Conservation (phyloP, 495 filamentous ascomycete species). For the Aspergillus incahuasiensis region DNA sequence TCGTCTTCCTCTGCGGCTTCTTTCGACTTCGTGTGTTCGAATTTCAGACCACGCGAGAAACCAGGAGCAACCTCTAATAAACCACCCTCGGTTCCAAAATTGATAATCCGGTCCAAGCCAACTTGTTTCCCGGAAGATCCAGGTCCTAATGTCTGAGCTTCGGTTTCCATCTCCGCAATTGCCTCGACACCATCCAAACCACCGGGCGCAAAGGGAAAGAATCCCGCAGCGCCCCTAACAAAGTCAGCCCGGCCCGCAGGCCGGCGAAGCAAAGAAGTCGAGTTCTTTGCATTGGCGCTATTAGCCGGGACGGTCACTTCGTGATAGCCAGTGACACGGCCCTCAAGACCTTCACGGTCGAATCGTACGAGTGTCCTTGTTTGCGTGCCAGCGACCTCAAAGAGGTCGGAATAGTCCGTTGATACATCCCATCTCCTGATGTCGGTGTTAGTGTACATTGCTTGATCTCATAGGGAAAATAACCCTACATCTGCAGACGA, state of each 20-base stretch:
- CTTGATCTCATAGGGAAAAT: too few relatives aligned
- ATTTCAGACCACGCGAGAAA: slow-evolving; percentile 71
- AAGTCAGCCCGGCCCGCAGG: slow-evolving; percentile 87
- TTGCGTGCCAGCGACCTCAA: slow-evolving; percentile 84
- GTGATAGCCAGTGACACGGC: slow-evolving; percentile 86
- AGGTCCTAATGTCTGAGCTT: slow-evolving; percentile 42
- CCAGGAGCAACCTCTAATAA: slow-evolving; percentile 82
- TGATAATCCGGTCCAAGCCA: slow-evolving; percentile 72
- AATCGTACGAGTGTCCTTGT: slow-evolving; percentile 90
- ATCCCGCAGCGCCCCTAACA: slow-evolving; percentile 90
- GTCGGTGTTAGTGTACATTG: slow-evolving; percentile 14
- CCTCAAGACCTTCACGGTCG: slow-evolving; percentile 86
- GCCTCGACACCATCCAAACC: slow-evolving; percentile 85
- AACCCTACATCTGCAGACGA: slow-evolving; percentile 66
- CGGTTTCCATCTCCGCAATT: slow-evolving; percentile 68
- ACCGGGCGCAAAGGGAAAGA: slow-evolving; percentile 93
- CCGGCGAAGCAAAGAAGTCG: slow-evolving; percentile 82
- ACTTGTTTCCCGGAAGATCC: slow-evolving; percentile 38
- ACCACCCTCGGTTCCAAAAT: slow-evolving; percentile 70
- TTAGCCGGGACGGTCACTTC: slow-evolving; percentile 90
- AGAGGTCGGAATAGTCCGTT: slow-evolving; percentile 70
- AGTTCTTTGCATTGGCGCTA: slow-evolving; percentile 92
- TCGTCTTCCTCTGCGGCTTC: slow-evolving; percentile 55
- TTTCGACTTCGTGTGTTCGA: slow-evolving; percentile 57
- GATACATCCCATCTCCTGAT: slow-evolving; percentile 74